Evolutionary conservation across 768 basidiomycete genomes (phyloP).

Genomic region (Russula vinacea): DNA sequence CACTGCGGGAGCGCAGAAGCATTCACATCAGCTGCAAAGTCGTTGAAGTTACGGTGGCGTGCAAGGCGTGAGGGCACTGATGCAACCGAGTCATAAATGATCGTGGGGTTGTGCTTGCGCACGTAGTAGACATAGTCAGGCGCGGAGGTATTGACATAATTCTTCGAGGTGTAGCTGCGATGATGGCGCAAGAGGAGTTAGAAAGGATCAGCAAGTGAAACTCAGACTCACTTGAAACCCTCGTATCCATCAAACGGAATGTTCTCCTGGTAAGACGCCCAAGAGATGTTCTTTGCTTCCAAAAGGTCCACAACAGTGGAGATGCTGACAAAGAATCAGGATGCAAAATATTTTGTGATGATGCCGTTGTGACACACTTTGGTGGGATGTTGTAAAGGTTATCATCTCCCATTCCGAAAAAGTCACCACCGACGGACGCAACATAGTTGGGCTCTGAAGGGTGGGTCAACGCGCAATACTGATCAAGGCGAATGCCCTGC

Average conservation of each 20-base stretch:
- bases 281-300: slow-evolving; percentile 54
- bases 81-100: slow-evolving; percentile 52
- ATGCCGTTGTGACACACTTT: slow-evolving; percentile 26
- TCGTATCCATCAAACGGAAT: slow-evolving; percentile 50
- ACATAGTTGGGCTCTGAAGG: slow-evolving; percentile 64
- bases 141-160: slow-evolving; percentile 40
- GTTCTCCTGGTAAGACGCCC: slow-evolving; percentile 61
- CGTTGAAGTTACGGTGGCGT: slow-evolving; percentile 57
- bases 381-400: slow-evolving; percentile 34
- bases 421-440: slow-evolving; percentile 51
- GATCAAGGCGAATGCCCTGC: slow-evolving; percentile 47
- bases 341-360: background rate
- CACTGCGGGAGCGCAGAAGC: slow-evolving; percentile 54
- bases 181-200: background rate
- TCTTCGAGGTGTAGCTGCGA: slow-evolving; percentile 37
- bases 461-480: slow-evolving; percentile 51
- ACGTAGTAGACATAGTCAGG: slow-evolving; percentile 49
- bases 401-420: slow-evolving; percentile 50
- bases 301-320: slow-evolving; percentile 60
- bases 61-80: slow-evolving; percentile 41
- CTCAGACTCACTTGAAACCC: slow-evolving; percentile 27
- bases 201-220: background rate
- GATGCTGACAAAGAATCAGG: slow-evolving; percentile 31
- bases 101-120: slow-evolving; percentile 55
- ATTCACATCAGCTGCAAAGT: slow-evolving; percentile 55